Evolutionary conservation across 1,284 basidiomycete genomes (phyloP).

Genomic region (Violaceomyces palustris): DNA sequence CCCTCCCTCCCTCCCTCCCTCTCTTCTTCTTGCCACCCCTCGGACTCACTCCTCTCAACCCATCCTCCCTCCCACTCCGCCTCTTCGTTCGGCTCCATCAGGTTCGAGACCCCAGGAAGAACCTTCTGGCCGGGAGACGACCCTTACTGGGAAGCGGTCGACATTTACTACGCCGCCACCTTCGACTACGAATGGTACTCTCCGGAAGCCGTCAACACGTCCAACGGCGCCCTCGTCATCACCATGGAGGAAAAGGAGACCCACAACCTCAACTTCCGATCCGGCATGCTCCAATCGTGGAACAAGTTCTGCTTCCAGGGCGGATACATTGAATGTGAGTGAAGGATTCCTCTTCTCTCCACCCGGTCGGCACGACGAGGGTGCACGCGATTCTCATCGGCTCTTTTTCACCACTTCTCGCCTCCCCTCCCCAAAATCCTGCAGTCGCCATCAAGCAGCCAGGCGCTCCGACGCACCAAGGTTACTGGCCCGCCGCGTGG

Average conservation of each 20-base stretch:
- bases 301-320: slow-evolving; percentile 53
- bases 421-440: background rate
- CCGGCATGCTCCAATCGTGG: slow-evolving; percentile 51
- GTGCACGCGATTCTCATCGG: background rate
- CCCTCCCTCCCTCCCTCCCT: too few relatives aligned
- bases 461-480: slow-evolving; percentile 18
- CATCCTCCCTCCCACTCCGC: too few relatives aligned
- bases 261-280: slow-evolving; percentile 48
- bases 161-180: slow-evolving; percentile 49
- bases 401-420: background rate
- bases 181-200: slow-evolving; percentile 53
- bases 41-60: too few relatives aligned
- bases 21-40: too few relatives aligned
- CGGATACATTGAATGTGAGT: slow-evolving; percentile 43
- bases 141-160: slow-evolving; percentile 48
- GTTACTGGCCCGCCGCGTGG: slow-evolving; percentile 57
- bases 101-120: slow-evolving; percentile 16
- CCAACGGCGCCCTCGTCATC: slow-evolving; percentile 31
- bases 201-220: slow-evolving; percentile 47
- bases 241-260: slow-evolving; percentile 35
- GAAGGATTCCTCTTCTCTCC: slow-evolving; percentile 13
- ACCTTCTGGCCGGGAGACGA: slow-evolving; percentile 55
- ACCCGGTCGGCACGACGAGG: too few relatives aligned
- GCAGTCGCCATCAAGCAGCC: background rate
- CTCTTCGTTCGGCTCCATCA: too few relatives aligned